These are phyloP conservation scores for Comarum palustre DNA, from an alignment of 306 rosid species.

Conservation along the genomic window DNA sequence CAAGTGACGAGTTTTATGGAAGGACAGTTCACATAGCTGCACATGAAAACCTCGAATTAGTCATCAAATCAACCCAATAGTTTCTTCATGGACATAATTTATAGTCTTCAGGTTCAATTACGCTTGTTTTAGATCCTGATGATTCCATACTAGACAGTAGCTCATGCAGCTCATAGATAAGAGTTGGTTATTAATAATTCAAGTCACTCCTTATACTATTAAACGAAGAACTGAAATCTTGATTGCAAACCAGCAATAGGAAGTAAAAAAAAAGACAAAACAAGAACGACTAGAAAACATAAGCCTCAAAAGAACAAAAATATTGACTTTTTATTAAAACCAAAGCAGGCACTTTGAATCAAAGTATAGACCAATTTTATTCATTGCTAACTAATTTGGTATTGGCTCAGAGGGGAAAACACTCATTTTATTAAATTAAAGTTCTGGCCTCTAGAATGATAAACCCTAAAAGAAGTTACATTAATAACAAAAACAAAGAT, in stretches of 20 bases:
- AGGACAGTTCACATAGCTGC: slow-evolving; percentile 97
- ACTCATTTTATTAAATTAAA: not conserved
- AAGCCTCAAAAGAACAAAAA: slow-evolving; percentile 3
- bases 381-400: not conserved
- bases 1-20: slow-evolving; percentile 96
- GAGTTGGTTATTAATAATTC: not conserved
- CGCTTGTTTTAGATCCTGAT: not conserved
- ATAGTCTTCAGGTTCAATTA: slow-evolving; percentile 13
- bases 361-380: too few species aligned
- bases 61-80: slow-evolving; percentile 18
- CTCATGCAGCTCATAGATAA: not conserved
- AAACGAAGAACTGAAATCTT: not conserved
- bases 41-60: slow-evolving; percentile 36
- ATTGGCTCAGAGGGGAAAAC: not conserved
- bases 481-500: not conserved
- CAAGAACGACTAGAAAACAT: not conserved
- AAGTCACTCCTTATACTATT: not conserved
- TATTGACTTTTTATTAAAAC: not conserved
- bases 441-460: too few species aligned
- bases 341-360: not conserved
- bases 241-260: slow-evolving; percentile 4
- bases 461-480: not conserved
- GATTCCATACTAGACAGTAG: not conserved
- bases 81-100: slow-evolving; percentile 15
- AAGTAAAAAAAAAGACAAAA: not conserved